Evolutionary conservation across 2,329 filamentous ascomycete species (phyloP), one percentile per base, ranked within the genome.

Genomic region (Colletotrichum sp.): DNA sequence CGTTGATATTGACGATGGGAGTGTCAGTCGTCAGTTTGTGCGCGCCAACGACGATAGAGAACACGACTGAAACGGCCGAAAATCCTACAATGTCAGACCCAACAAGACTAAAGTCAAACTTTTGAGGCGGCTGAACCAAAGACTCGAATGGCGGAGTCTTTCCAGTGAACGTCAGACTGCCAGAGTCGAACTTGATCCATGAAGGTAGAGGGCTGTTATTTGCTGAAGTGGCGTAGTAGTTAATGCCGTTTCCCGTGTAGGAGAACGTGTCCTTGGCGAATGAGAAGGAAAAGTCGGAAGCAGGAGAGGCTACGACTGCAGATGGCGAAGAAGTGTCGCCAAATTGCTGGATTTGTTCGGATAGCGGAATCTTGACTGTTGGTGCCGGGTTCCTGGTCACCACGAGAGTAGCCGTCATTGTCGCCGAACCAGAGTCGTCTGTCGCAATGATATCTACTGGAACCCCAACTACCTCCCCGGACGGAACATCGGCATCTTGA

Each of bases 121-220:
- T 89, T 80, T 97, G 93, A 5, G 95, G 93, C 9, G 92, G 92
- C 36, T 93, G 90, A 43, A 92, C 84, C 12, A 93, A 86, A 32
- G 91, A 91, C 73, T 91, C 89, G 62, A 92, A 87, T 1, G 92
- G 85, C 1, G 95, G 95, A 3, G 93, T 94, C 38, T 85, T 90
- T 28, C 96, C 96, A 1, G 90, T 91, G 79, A 98, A 97, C 1
- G 88, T 89, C 52, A 98, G 85, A 1, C 84, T 87, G 3, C 82
- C 82, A 1, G 89, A 81, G 78, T 97, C 90, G 80, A 98, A 98
- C n/a, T 86, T 86, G 60, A 98, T 87, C 96, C 96, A 98, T 1
- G 95, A 93, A 24, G 96, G 96, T 43, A 98, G 86, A 43, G 96
- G 95, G n/a, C 94, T 94, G 80, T 94, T 94, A 80, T 96, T 91